Base-by-base conservation (phyloP, 2,329 filamentous ascomycete species). In the Colletotrichum lentis region DNA sequence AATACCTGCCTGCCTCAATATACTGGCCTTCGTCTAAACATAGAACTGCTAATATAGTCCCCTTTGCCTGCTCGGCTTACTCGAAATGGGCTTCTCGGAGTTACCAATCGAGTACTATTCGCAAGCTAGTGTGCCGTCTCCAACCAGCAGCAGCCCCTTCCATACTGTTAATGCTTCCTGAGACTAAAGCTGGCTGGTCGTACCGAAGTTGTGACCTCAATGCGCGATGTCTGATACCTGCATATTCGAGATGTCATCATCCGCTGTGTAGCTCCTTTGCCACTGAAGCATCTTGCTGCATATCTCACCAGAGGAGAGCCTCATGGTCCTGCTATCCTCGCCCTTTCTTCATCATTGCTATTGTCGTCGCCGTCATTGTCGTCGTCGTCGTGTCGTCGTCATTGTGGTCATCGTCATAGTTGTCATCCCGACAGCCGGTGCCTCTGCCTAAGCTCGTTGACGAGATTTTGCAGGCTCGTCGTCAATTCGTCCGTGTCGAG, bases 401-500 rank as follows among this genome's bases (percentile, higher is more conserved):
- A 49, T 52, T n/a, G 41, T n/a, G 12, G n/a, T 57, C 16, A 10
- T 53, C 16, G 7, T 53, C 24, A 12, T 47, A 20, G 18, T 47
- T 20, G 4, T 62, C 55, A 68, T 63, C 35, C 14, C 10, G 46
- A 52, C 20, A 31, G 16, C 22, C 39, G 56, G 41, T 53, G 24
- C 39, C 54, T 67, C 16, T 63, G 67, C 39, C 54, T 62, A 44
- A 82, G 75, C 55, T 81, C 78, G 46, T 75, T 75, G 43, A 81
- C 76, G 11, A 82, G 74, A 41, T 74, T 71, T 67, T 81, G 80
- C 24, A 75, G 73, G 62, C 65, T 75, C 70, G 44, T 75, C 67
- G 54, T 73, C 69, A 76, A 78, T 75, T 74, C 82, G 72, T 71
- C 72, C 59, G 79, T 81, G 62, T 86, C 83, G 62, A 85, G 81